Evolutionary conservation across 805 yeast species (phyloP), one percentile per base, ranked within the genome.

Genomic region (Zygosaccharomyces lentus): DNA sequence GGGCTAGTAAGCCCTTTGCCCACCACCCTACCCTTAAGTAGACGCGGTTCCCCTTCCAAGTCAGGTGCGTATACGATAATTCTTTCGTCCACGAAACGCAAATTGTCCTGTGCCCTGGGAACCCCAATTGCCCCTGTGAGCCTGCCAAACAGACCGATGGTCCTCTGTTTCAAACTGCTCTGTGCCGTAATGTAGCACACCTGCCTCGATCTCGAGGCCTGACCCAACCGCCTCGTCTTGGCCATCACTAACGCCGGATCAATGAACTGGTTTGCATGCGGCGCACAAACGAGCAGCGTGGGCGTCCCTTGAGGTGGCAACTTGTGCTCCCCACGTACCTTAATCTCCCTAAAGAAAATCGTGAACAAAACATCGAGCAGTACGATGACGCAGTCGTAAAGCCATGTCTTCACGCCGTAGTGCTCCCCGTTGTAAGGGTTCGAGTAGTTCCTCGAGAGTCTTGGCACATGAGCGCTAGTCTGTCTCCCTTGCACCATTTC

Each of bases 191-290:
- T 75, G 56, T 88, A 87, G 27, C 87, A 78, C 10, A 87, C 74
- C 46, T 86, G 73, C 50, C 96, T 73, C 2, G 81, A 76, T 9
- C 56, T 54, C 19, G 50, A 34, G n/a, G 41, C 47, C 19, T 34
- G 41, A 3, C 36, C 48, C 27, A 61, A 41, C 32, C 71, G 66
- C 56, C 84, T 77, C 21, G 87, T 85, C 57, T 82, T 86, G 37
- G 82, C 77, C 85, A 87, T 82, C 39, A 91, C 75, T 47, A 91
- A 71, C 45, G 87, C 76, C 3, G 87, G 89, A 54, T 79, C 84
- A 27, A 90, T 88, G 61, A 90, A 90, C 67, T 89, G 96, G 65
- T 88, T 88, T 6, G 88, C 88, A 65, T 84, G 90, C 1, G 91
- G 91, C 2, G 90, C 90, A 34, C 83, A 87, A 30, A 84, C 90